A percentile compares a stretch with the other conserved stretches of the same genome.
Conservation (phyloP, 2,329 filamentous ascomycete genomes). For the Metarhizium album region DNA sequence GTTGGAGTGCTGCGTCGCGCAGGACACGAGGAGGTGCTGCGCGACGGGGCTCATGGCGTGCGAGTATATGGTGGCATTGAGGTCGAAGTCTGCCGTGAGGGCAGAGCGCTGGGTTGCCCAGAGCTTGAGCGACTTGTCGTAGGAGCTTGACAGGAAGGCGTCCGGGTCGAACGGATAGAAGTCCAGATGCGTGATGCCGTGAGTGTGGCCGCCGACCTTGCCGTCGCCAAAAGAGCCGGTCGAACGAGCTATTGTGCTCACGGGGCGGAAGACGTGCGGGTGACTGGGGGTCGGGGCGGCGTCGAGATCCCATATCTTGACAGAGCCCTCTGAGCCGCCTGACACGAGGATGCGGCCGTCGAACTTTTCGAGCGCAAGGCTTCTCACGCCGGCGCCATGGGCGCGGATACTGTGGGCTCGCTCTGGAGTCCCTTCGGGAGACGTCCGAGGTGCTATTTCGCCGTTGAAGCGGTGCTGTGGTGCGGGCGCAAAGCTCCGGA, state of each 20-base stretch:
- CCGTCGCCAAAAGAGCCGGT: conserved; percentile 16
- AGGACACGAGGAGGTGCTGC: conserved; percentile 68
- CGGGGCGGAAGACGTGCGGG: conserved; percentile 42
- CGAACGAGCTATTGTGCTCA: conserved; percentile 38
- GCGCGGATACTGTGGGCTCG: conserved; percentile 41
- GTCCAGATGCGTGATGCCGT: conserved; percentile 63
- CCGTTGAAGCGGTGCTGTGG: conserved; percentile 62
- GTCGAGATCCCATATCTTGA: conserved; percentile 83
- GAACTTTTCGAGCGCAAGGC: conserved; percentile 70
- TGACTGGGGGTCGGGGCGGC: conserved; percentile 33
- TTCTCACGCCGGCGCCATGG: conserved; percentile 69
- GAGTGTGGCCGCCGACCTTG: conserved; percentile 40
- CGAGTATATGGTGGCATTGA: conserved; percentile 60
- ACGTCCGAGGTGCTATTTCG: conserved; percentile 11
- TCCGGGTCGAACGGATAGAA: conserved; percentile 72
- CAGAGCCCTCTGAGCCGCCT: conserved; percentile 73
- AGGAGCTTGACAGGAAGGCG: conserved; percentile 67
- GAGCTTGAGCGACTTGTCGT: conserved; percentile 66
- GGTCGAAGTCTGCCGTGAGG: conserved; percentile 54
- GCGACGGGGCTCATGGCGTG: conserved; percentile 69
- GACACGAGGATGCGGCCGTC: conserved; percentile 70
- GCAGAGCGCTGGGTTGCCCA: conserved; percentile 56
- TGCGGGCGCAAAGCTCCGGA: conserved; percentile 58
- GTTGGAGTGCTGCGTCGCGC: conserved; percentile 74
- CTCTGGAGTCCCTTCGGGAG: conserved; percentile 14